Base-by-base conservation (phyloP, 2,329 filamentous ascomycete genomes). In the Hypoxylon rubiginosum region DNA sequence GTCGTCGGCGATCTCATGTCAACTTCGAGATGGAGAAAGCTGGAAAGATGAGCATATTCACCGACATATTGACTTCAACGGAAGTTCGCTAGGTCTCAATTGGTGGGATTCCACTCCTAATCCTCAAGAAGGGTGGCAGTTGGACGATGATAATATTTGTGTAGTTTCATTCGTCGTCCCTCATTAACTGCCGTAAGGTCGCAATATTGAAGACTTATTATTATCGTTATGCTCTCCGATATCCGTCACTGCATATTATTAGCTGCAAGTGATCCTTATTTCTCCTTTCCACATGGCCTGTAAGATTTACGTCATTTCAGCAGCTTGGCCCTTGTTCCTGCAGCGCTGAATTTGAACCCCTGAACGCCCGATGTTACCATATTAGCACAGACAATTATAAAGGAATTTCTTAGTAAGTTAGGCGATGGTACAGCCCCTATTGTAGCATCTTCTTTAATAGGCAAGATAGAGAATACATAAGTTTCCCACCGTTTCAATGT, bases 311-410 rank as follows among this genome's bases (percentile, higher is more conserved):
- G 63, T 66, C 58, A 56, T 32, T 50, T 17, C 36, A 17, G 39
- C 24, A 28, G 28, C 28, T 17, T 36, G 43, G 15, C 41, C 34
- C 2, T 26, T n/a, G 36, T 50, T 51, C 30, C 51, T 41, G 39
- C 48, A 58, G 34, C 34, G 34, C 34, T 36, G 34, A 36, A 36
- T 48, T 56, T 24, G 32, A 54, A 45, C 50, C 54, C 49, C 61
- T 58, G 56, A 64, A 46, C 54, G 41, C 55, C 55, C 66, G 54
- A 65, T 68, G 65, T 65, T 28, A 68, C 65, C 41, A 56, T 57
- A 51, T 58, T 17, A 36, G 13, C 15, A 46, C 39, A n/a, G 15
- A 50, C n/a, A 56, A 67, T 61, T 45, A 28, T 53, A 32, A 53
- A 64, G 63, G 52, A 30, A 32, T 19, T 48, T 59, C 50, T 48